A percentile compares a stretch with the other conserved stretches of the same genome.
Conservation (phyloP, 495 filamentous ascomycete genomes). For the Lepraria neglecta region DNA sequence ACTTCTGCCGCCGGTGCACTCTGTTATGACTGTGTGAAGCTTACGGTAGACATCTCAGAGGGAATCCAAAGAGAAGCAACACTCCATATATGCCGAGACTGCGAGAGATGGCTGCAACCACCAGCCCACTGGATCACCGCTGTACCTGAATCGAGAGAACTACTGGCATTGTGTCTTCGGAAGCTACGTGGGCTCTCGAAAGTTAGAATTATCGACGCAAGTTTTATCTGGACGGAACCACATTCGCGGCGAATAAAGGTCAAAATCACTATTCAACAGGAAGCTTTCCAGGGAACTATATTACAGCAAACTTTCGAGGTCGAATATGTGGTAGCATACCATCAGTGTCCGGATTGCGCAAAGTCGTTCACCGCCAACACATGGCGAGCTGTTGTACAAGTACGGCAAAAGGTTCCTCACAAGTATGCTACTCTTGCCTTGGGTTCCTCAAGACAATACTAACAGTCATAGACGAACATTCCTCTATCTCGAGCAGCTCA, state of each 20-base stretch:
- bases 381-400: constrained; percentile 79
- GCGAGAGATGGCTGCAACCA: constrained; percentile 88
- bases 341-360: constrained; percentile 85
- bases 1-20: constrained; percentile 79
- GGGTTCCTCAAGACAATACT: background rate
- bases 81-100: constrained; percentile 81
- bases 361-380: constrained; percentile 95
- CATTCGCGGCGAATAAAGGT: constrained; percentile 85
- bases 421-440: constrained; percentile 42
- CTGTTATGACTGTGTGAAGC: constrained; percentile 89
- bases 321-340: constrained; percentile 76
- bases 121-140: constrained; percentile 80
- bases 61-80: constrained; percentile 82
- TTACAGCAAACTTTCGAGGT: constrained; percentile 94
- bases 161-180: constrained; percentile 81
- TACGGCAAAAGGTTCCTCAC: constrained; percentile 93
- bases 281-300: constrained; percentile 65
- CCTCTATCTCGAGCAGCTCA: constrained; percentile 90
- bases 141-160: constrained; percentile 74
- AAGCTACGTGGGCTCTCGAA: constrained; percentile 74
- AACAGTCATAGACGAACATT: constrained; percentile 59
- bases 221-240: constrained; percentile 97
- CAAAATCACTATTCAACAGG: constrained; percentile 85
- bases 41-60: constrained; percentile 86
- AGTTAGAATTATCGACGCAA: constrained; percentile 87